phyloP scores from a whole-genome alignment of 768 basidiomycete genomes.

The Hygrophorus russula region DNA sequence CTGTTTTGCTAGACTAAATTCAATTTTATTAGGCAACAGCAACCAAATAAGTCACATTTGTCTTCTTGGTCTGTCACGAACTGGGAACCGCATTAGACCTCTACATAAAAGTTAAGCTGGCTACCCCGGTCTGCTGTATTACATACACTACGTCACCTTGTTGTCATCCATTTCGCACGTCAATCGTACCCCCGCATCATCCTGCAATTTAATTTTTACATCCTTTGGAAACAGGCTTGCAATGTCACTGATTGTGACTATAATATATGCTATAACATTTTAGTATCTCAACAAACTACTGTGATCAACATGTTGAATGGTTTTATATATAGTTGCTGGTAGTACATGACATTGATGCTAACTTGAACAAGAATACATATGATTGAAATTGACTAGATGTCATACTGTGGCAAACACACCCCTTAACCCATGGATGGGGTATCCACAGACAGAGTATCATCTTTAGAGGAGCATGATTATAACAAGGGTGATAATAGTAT shows the following conservation, averaged over 20 bases:
- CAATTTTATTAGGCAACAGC: slow-evolving; percentile 22
- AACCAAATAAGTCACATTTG: slow-evolving; percentile 23
- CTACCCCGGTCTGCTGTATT: slow-evolving; percentile 27
- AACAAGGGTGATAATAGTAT: too few relatives aligned
- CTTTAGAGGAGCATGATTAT: too few relatives aligned
- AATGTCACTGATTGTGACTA: neutral
- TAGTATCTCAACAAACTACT: too few relatives aligned
- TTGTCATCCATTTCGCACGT: slow-evolving; percentile 26
- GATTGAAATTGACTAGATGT: too few relatives aligned
- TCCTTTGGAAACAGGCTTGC: neutral
- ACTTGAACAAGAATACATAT: too few relatives aligned
- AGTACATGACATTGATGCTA: too few relatives aligned
- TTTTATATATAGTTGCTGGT: too few relatives aligned
- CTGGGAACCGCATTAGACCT: slow-evolving; percentile 10
- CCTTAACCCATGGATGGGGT: too few relatives aligned
- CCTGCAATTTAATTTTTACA: slow-evolving; percentile 19
- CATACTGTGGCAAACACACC: too few relatives aligned
- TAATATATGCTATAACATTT: neutral
- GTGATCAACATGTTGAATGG: too few relatives aligned
- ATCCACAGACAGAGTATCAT: too few relatives aligned
- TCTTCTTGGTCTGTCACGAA: slow-evolving; percentile 4
- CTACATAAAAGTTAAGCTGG: slow-evolving; percentile 22
- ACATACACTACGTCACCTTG: slow-evolving; percentile 23
- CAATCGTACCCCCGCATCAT: slow-evolving; percentile 19
- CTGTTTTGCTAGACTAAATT: slow-evolving; percentile 7